Base-by-base conservation (phyloP, 768 basidiomycete genomes). In the Aureoboletus auriporus region DNA sequence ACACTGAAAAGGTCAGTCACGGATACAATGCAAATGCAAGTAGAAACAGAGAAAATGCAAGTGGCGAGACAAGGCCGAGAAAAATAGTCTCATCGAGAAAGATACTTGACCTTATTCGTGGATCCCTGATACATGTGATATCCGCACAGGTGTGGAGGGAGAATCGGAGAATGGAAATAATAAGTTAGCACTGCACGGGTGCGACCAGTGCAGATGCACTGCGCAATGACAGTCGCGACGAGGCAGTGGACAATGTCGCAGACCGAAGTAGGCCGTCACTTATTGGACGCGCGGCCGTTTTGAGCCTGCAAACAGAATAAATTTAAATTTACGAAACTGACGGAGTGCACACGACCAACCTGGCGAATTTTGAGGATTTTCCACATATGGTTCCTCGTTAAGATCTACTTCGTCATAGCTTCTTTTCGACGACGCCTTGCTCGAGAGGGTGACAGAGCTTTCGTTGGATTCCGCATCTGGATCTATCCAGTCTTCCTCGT, bases 381-480 rank as follows among this genome's bases (percentile, higher is more conserved):
- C 68, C 34, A 59, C 66, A 9, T 57, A 60, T 9, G 63, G 64
- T 12, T 71, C 73, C 44, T 75, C 77, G 12, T 61, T 54, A 36
- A 68, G 65, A 20, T 78, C 75, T 49, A 78, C 71, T 47, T 77
- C 77, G 35, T 81, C 75, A 26, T 60, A 52, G n/a, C 54, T 46
- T 50, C 70, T 57, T 64, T 85, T 85, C 31, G 80, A 80, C 35
- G 77, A 69, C 23, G 40, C 61, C 44, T 59, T 78, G 58, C 80
- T 82, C 11, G 79, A 80, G 42, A 83, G 65, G 2, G 81, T 80
- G 41, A 72, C 66, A 14, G 77, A 82, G 39, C 76, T 83, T 47
- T 78, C 67, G 49, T 75, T 75, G 13, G 77, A 79, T 8, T 63
- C 65, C 12, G 73, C 69, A 27, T 77, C 77, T 26, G 73, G 69